Conservation (phyloP, 768 basidiomycete genomes). For the Tulasnella sp. region DNA sequence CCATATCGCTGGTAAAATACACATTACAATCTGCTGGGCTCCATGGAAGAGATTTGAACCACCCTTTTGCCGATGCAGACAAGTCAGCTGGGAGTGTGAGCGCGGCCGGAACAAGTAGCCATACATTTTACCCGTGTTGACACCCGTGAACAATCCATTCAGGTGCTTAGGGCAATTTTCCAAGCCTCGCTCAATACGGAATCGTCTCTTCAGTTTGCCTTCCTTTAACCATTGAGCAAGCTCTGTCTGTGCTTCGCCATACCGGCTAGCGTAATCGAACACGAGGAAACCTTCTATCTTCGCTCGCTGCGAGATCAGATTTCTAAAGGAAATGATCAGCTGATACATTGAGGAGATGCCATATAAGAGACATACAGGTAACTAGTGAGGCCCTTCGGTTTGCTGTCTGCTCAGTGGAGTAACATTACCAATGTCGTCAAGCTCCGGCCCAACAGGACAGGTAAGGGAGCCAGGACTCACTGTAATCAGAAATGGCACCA, state of each 20-base stretch:
- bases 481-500: conserved; percentile 85
- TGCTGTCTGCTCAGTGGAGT: conserved; percentile 43
- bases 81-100: neutral
- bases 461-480: conserved; percentile 41
- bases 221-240: conserved; percentile 55
- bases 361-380: conserved; percentile 41
- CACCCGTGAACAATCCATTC: conserved; percentile 67
- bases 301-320: conserved; percentile 71
- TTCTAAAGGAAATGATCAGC: conserved; percentile 32
- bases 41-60: too few species aligned
- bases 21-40: too few species aligned
- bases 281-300: conserved; percentile 81
- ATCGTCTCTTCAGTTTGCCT: conserved; percentile 73
- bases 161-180: conserved; percentile 69
- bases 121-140: conserved; percentile 72
- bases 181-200: conserved; percentile 72
- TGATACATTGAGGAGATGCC: neutral
- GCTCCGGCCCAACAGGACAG: neutral
- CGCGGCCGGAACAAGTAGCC: neutral
- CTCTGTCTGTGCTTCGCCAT: conserved; percentile 53
- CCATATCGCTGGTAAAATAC: too few species aligned
- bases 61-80: too few species aligned
- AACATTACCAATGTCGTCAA: neutral
- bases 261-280: conserved; percentile 73
- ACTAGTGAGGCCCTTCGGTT: conserved; percentile 61